Conservation (phyloP, 1,284 basidiomycete species). For the Irpex rosettiformis region DNA sequence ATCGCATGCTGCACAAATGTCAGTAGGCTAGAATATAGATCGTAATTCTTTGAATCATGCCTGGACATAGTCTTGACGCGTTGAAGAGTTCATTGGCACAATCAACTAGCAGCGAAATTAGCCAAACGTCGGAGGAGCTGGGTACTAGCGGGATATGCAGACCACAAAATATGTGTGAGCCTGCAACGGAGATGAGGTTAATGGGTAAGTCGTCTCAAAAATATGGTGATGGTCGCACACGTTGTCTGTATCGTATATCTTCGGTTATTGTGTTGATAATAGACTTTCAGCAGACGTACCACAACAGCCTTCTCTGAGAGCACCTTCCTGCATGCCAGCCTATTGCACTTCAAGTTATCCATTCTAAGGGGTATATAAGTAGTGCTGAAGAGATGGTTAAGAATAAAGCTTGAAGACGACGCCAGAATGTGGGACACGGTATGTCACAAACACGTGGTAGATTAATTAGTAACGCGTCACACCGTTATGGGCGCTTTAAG, state of each 20-base stretch:
- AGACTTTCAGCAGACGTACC: conserved; percentile 40
- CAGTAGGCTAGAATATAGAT: conserved; percentile 2
- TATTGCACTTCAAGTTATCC: conserved; percentile 67
- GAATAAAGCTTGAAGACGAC: too few relatives aligned
- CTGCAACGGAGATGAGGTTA: conserved; percentile 28
- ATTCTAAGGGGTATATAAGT: conserved; percentile 14
- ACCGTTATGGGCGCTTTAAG: background rate
- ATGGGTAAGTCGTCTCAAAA: background rate
- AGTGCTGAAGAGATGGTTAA: too few relatives aligned
- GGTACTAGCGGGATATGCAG: too few relatives aligned
- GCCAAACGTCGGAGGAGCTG: background rate
- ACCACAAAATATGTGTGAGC: conserved; percentile 84
- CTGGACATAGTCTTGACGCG: conserved; percentile 71
- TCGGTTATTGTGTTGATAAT: too few relatives aligned
- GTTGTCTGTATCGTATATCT: conserved; percentile 30
- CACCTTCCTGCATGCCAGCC: conserved; percentile 61
- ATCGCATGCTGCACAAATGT: conserved; percentile 59
- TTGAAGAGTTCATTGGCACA: conserved; percentile 83
- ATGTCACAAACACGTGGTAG: background rate
- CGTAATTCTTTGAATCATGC: conserved; percentile 28
- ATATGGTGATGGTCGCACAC: conserved; percentile 22
- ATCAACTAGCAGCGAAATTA: conserved; percentile 48
- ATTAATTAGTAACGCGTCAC: background rate
- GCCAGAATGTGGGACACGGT: too few relatives aligned
- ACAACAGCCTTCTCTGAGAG: conserved; percentile 78